A percentile compares a stretch with the other conserved stretches of the same genome.
These are phyloP conservation scores for Fusarium penzigii DNA, from an alignment of 2,329 filamentous ascomycete species.

Conservation along the genomic window DNA sequence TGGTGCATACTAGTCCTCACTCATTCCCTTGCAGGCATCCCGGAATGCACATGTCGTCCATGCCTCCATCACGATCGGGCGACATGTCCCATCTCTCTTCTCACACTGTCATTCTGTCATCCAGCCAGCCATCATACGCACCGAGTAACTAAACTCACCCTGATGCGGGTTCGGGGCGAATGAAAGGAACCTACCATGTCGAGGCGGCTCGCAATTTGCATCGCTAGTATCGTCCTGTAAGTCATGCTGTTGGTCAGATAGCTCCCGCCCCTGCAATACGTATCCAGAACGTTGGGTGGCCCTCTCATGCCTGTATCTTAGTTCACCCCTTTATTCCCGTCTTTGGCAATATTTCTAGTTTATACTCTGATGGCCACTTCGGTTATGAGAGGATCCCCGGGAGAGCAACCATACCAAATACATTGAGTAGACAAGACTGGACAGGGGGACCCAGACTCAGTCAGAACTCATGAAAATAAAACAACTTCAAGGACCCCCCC, in stretches of 20 bases:
- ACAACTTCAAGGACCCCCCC: too few relatives aligned
- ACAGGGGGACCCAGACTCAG: too few relatives aligned
- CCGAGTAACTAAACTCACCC: too few relatives aligned
- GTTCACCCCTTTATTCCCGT: conserved; percentile 13
- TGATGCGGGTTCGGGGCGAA: not conserved
- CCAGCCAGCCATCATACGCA: conserved; percentile 9
- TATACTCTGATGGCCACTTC: too few relatives aligned
- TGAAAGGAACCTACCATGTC: conserved; percentile 4
- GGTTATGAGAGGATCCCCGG: too few relatives aligned
- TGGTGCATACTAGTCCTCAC: conserved; percentile 2
- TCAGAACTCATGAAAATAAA: too few relatives aligned
- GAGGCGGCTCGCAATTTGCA: conserved; percentile 11
- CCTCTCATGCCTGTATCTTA: conserved; percentile 21
- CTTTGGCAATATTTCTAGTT: too few relatives aligned
- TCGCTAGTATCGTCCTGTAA: conserved; percentile 15
- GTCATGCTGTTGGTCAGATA: conserved; percentile 19
- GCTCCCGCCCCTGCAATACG: conserved; percentile 8
- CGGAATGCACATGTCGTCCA: too few relatives aligned
- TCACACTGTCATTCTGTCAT: conserved; percentile 11
- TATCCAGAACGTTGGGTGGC: conserved; percentile 14
- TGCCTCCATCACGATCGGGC: conserved; percentile 11
- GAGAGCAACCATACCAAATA: too few relatives aligned
- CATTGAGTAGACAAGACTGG: too few relatives aligned
- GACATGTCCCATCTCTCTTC: conserved; percentile 25
- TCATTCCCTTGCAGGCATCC: too few relatives aligned